Evolutionary conservation across 177 flowering plant species (phyloP), one percentile per base, ranked within the genome.

Genomic region (Vitis hybrid): DNA sequence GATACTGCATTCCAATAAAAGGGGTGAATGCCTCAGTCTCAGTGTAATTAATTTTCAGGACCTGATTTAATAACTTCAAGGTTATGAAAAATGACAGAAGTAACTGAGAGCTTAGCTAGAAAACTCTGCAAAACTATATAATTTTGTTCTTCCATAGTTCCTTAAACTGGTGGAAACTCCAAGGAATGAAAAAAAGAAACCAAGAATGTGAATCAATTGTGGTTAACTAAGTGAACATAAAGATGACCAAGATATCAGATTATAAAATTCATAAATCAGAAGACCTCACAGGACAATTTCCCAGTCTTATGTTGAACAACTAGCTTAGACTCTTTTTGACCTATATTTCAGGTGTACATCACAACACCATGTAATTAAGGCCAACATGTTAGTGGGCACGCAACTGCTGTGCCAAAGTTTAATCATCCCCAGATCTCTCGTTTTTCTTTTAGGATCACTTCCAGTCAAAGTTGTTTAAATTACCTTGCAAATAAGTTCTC

Each of bases 401-500:
- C 45, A 33, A 33, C 45, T 33, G 45, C 45, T n/a, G 20, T 6
- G 61, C 18, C 61, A 58, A 58, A 10, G 26, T n/a, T n/a, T 58
- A 19, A 58, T 16, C 45, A 33, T 33, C 45, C 45, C 45, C 45
- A 33, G 45, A 33, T 6, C 5, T 33, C 45, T 6, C 0, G 7
- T 33, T 33, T 4, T 33, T 5, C 45, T 6, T 6, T 33, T 33
- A 33, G 1, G 45, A 33, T 33, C 45, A 33, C 45, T 33, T 4
- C 45, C 45, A 33, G 45, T 10, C 22, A 64, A 20, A 60, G 31
- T n/a, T 52, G 59, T 53, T 8, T 53, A 67, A 72, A 60, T 62
- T 66, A 90, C 98, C 92, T 90, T 92, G 87, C 98, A 92, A 55
- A 89, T 90, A 59, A 92, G 86, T 76, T 92, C 94, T 72, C 96